Percentiles rank a stretch among this genome's conserved stretches.
Conservation (phyloP, 352 stramenopile genomes). For the Globisporangium spiculum region DNA sequence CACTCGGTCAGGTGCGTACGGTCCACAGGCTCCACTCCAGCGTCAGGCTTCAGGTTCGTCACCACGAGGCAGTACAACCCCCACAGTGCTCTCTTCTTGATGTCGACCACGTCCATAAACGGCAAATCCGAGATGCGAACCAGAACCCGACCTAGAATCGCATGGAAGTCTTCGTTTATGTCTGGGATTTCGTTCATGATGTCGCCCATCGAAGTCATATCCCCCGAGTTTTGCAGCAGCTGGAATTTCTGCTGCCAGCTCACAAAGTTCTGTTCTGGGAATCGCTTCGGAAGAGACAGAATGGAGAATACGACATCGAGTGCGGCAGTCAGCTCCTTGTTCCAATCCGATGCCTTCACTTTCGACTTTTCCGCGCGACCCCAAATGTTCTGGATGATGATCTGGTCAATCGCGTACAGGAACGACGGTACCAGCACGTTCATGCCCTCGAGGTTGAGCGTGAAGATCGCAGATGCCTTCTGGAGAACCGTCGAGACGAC, state of each 20-base stretch:
- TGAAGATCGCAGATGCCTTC: slow-evolving; percentile 71
- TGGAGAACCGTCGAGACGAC: slow-evolving; percentile 82
- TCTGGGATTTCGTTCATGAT: slow-evolving; percentile 74
- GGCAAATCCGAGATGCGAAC: slow-evolving; percentile 70
- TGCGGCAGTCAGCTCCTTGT: slow-evolving; percentile 73
- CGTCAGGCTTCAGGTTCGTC: slow-evolving; percentile 50
- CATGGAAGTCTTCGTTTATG: slow-evolving; percentile 61
- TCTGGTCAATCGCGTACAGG: slow-evolving; percentile 76
- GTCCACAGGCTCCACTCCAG: slow-evolving; percentile 31
- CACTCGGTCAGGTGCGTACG: slow-evolving; percentile 60
- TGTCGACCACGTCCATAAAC: slow-evolving; percentile 70
- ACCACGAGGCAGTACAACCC: slow-evolving; percentile 75
- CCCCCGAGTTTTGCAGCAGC: slow-evolving; percentile 7
- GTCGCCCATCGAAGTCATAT: slow-evolving; percentile 30
- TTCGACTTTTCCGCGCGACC: slow-evolving; percentile 61
- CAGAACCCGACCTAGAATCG: slow-evolving; percentile 71
- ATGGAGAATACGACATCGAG: slow-evolving; percentile 80
- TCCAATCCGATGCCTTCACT: slow-evolving; percentile 74
- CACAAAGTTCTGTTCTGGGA: slow-evolving; percentile 73
- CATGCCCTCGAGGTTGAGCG: slow-evolving; percentile 72
- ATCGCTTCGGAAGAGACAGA: slow-evolving; percentile 65
- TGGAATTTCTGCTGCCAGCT: slow-evolving; percentile 75
- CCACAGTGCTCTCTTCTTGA: slow-evolving; percentile 82
- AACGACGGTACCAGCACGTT: slow-evolving; percentile 80
- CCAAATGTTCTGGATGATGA: slow-evolving; percentile 84